Base-by-base conservation (phyloP, 2,329 filamentous ascomycete species). In the Aspergillus luchuensis region DNA sequence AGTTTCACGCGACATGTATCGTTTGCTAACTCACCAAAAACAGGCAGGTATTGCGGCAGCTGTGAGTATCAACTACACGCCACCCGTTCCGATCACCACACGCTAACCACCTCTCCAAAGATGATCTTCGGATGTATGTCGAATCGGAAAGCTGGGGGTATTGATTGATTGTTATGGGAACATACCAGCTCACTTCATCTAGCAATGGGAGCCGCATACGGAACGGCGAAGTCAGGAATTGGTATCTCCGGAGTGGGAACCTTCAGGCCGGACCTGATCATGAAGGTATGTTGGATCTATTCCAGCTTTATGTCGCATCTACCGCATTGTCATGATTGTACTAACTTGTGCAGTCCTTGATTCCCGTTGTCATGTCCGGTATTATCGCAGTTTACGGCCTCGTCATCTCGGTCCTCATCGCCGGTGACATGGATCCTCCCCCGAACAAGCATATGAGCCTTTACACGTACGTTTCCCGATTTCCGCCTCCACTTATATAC, bases 341-440 rank as follows among this genome's bases (percentile, higher is more conserved):
- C 19, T 61, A 45, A 54, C 50, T 36, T 57, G 69, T 73, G 33
- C 64, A 82, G 80, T 82, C 80, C 36, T 72, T 82, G 49, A 81
- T 82, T 56, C 80, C 80, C 30, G 80, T 82, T 56, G 80, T 99
- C 82, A 99, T 99, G 95, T 96, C 95, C 70, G 95, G 95, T 87
- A 99, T 99, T 76, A 92, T 99, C 73, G 95, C 95, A 60, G 95
- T 99, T 68, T 99, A 99, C 81, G 91, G 93, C 55, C 90, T 99
- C 69, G 95, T 99, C 72, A 93, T 99, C 69, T 91, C 94, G 17
- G 95, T 99, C 73, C 87, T 99, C 69, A 99, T 99, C 76, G 91
- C 92, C 58, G 90, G 92, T 78, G 92, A 97, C 76, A 87, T 98
- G 76, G 85, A 84, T 53, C 91, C 92, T 28, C 90, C 89, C 59